Percentiles rank a stretch among this genome's conserved stretches.
Conservation (phyloP, 257 asterid genomes). For the Sherardia arvensis region DNA sequence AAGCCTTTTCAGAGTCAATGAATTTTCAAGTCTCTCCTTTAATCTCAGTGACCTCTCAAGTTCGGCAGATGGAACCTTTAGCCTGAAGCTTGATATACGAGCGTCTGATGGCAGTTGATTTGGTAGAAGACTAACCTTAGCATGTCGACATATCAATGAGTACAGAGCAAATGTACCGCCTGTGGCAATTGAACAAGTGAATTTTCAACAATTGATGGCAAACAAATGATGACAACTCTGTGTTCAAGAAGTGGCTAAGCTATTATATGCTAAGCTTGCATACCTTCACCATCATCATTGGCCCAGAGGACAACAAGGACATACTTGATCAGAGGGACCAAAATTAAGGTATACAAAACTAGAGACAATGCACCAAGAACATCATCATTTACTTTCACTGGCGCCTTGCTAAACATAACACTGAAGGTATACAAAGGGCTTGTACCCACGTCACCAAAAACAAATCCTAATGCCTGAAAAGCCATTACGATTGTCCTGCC, state of each 20-base stretch:
- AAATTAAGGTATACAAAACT: slow-evolving; percentile 81
- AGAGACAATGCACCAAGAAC: slow-evolving; percentile 89
- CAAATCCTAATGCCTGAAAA: slow-evolving; percentile 90
- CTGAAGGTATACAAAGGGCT: slow-evolving; percentile 97
- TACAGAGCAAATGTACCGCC: slow-evolving; percentile 99
- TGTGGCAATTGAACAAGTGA: slow-evolving; percentile 36
- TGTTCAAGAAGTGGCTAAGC: neutral
- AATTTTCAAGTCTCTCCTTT: slow-evolving; percentile 88
- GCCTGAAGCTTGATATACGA: slow-evolving; percentile 89
- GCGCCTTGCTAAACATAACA: slow-evolving; percentile 99
- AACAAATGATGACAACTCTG: slow-evolving; percentile 5
- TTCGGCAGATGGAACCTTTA: slow-evolving; percentile 97
- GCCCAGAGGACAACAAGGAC: slow-evolving; percentile 96
- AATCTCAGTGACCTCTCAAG: slow-evolving; percentile 92
- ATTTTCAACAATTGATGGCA: slow-evolving; percentile 16
- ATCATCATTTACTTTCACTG: slow-evolving; percentile 73
- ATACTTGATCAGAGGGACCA: slow-evolving; percentile 82
- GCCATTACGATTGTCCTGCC: slow-evolving; percentile 67
- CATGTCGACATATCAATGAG: slow-evolving; percentile 96
- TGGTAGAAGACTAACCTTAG: slow-evolving; percentile 94
- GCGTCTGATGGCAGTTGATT: slow-evolving; percentile 88
- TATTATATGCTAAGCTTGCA: neutral
- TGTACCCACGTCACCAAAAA: slow-evolving; percentile 97
- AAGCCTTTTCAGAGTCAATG: slow-evolving; percentile 75
- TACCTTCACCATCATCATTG: slow-evolving; percentile 99